Percentiles rank a stretch among this genome's conserved stretches.
Evolutionary conservation across 1,284 basidiomycete genomes (phyloP).

Genomic region (Leccinum fallax): DNA sequence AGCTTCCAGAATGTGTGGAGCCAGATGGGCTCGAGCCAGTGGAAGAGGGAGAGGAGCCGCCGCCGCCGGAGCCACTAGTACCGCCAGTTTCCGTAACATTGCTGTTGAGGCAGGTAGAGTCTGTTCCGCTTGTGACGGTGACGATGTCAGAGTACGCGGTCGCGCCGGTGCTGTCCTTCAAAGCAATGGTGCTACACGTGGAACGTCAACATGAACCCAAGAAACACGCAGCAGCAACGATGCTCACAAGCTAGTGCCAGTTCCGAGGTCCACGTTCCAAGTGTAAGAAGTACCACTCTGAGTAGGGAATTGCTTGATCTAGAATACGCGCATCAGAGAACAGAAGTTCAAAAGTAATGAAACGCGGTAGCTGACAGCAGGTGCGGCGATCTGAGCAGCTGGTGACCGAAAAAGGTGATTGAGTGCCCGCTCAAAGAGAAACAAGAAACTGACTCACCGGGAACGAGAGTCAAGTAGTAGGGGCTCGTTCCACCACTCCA

Average conservation of each 20-base stretch:
- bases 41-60: slow-evolving; percentile 6
- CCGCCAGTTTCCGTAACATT: slow-evolving; percentile 9
- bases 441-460: no score
- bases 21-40: slow-evolving; percentile 15
- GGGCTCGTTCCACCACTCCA: slow-evolving; percentile 62
- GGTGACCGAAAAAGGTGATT: slow-evolving; percentile 1
- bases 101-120: slow-evolving; percentile 34
- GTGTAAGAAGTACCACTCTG: slow-evolving; percentile 51
- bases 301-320: slow-evolving; percentile 59
- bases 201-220: slow-evolving; percentile 4
- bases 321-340: background rate
- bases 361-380: slow-evolving; percentile 45
- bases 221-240: background rate
- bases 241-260: slow-evolving; percentile 56
- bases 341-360: background rate
- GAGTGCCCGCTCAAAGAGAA: background rate
- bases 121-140: slow-evolving; percentile 48
- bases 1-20: background rate
- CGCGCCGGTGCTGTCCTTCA: slow-evolving; percentile 64
- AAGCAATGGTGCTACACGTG: slow-evolving; percentile 46
- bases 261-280: slow-evolving; percentile 62
- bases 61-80: background rate
- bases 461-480: slow-evolving; percentile 43
- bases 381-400: slow-evolving; percentile 59
- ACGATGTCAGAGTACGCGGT: slow-evolving; percentile 58